phyloP scores from a whole-genome alignment of 2,329 filamentous ascomycete genomes.

The Pseudocercospora macadamiae region DNA sequence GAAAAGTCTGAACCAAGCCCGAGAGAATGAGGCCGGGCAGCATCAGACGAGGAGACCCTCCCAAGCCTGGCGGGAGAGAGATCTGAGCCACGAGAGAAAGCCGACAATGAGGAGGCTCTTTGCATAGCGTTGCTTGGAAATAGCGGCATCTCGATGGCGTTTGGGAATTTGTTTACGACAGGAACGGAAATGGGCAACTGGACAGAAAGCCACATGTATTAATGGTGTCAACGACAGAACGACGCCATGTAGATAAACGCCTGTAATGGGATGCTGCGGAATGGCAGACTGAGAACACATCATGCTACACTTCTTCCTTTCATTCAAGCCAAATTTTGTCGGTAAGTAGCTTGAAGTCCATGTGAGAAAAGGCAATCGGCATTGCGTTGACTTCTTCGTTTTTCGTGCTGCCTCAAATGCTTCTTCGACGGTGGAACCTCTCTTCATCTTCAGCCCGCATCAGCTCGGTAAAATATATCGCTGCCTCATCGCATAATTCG shows the following conservation, averaged over 20 bases:
- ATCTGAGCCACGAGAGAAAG: not conserved
- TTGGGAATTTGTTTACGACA: conserved; percentile 1
- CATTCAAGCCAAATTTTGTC: not conserved
- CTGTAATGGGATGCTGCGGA: not conserved
- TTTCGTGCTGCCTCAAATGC: too few relatives aligned
- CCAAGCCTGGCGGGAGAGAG: not conserved
- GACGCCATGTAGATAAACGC: conserved; percentile 2
- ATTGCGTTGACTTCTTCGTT: too few relatives aligned
- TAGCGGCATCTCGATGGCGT: conserved; percentile 7
- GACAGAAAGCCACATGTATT: not conserved
- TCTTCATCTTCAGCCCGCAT: too few relatives aligned
- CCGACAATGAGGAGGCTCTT: not conserved
- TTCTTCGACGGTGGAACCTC: too few relatives aligned
- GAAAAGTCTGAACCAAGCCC: too few relatives aligned
- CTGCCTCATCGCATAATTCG: too few relatives aligned
- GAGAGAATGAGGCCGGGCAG: too few relatives aligned
- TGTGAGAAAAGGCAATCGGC: too few relatives aligned
- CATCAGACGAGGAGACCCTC: not conserved
- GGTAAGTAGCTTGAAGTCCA: too few relatives aligned
- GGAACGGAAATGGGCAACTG: not conserved
- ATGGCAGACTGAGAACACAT: not conserved
- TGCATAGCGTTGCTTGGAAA: conserved; percentile 9
- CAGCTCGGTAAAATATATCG: too few relatives aligned
- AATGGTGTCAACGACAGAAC: conserved; percentile 5
- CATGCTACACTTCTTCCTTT: too few relatives aligned